Percentiles rank a stretch among this genome's conserved stretches.
Evolutionary conservation across 768 basidiomycete genomes (phyloP).

Genomic region (Boletus subparvulus): DNA sequence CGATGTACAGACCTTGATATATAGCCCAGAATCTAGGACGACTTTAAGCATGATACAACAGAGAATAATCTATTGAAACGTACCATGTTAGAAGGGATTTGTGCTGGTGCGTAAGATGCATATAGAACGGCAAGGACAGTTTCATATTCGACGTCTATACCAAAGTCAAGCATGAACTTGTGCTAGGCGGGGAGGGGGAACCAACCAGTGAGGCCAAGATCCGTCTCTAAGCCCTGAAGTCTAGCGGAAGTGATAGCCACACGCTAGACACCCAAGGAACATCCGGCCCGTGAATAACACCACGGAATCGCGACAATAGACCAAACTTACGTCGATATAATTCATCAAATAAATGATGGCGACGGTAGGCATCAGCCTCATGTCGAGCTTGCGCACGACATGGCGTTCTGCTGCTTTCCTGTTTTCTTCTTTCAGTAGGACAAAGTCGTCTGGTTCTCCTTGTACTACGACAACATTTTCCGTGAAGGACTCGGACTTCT

Average conservation of each 20-base stretch:
- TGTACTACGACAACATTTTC: conserved; percentile 2
- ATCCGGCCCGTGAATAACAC: not conserved
- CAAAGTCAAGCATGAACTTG: not conserved
- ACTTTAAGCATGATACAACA: not conserved
- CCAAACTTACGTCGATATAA: conserved; percentile 24
- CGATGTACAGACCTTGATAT: conserved; percentile 45
- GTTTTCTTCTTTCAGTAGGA: conserved; percentile 8
- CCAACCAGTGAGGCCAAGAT: conserved; percentile 36
- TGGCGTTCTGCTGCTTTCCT: conserved; percentile 21
- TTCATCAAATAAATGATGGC: conserved; percentile 27
- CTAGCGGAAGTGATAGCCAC: conserved; percentile 39
- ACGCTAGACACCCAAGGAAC: conserved; percentile 26
- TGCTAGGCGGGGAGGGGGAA: not conserved
- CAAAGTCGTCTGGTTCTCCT: conserved; percentile 6
- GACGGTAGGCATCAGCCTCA: conserved; percentile 29
- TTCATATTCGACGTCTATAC: conserved; percentile 50
- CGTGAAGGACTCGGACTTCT: conserved; percentile 9
- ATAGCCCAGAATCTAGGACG: conserved; percentile 51
- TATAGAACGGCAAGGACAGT: conserved; percentile 54
- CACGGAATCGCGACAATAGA: not conserved
- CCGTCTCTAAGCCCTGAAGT: conserved; percentile 40
- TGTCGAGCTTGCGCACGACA: conserved; percentile 29
- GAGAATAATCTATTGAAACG: not conserved
- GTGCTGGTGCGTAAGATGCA: conserved; percentile 60
- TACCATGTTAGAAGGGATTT: conserved; percentile 69